A percentile compares a stretch with the other conserved stretches of the same genome.
These are phyloP conservation scores for Cladosporium sp. DNA, from an alignment of 2,329 filamentous ascomycete genomes.

Conservation along the genomic window DNA sequence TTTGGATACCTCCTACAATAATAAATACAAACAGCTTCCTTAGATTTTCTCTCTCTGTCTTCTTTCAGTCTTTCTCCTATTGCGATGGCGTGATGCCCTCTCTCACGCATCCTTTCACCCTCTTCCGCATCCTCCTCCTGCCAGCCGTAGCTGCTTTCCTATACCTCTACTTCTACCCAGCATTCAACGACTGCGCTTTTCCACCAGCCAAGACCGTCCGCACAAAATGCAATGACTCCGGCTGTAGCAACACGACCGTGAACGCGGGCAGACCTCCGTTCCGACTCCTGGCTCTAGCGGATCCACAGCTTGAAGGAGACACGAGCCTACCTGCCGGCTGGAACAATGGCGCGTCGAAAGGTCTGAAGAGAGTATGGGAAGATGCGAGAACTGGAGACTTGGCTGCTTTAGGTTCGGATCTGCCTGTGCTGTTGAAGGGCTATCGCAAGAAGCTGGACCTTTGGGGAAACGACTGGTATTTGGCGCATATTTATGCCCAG, in stretches of 20 bases:
- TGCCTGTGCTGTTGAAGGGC: constrained; percentile 52
- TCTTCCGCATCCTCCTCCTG: constrained; percentile 54
- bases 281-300: constrained; percentile 79
- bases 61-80: not conserved
- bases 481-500: constrained; percentile 85
- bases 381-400: constrained; percentile 11
- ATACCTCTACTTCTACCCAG: constrained; percentile 84
- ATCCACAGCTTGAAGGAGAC: constrained; percentile 91
- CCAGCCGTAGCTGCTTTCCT: constrained; percentile 65
- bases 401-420: not conserved
- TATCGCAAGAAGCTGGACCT: constrained; percentile 79
- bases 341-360: constrained; percentile 32
- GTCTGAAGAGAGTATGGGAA: constrained; percentile 27
- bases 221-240: not conserved
- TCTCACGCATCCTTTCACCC: constrained; percentile 42
- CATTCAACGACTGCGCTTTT: constrained; percentile 77
- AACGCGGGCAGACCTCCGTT: constrained; percentile 60
- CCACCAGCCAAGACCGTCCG: constrained; percentile 40
- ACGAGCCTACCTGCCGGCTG: constrained; percentile 61
- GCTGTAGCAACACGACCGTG: constrained; percentile 2
- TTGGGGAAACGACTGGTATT: constrained; percentile 89
- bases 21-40: no score
- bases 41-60: not conserved
- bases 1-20: not conserved
- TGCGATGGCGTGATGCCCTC: constrained; percentile 41